phyloP scores from a whole-genome alignment of 371 early-diverging fungal species.

The Mucor velutinosus region DNA sequence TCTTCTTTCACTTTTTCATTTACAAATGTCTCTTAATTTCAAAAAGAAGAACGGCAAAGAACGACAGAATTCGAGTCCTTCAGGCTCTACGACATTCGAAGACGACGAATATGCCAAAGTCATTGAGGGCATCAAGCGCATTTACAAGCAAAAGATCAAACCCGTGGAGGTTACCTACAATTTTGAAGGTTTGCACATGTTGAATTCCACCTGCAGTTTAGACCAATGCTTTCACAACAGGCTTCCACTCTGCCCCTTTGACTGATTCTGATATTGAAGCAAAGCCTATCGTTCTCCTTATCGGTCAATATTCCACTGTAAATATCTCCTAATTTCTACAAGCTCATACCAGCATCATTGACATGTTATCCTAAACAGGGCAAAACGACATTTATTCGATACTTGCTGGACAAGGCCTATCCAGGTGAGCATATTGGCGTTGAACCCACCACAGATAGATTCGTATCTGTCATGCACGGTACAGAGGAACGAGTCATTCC shows the following conservation, averaged over 20 bases:
- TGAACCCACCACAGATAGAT: slow-evolving; percentile 87
- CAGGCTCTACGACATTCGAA: slow-evolving; percentile 7
- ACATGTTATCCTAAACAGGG: slow-evolving; percentile 45
- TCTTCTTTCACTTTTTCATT: background rate
- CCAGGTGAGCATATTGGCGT: slow-evolving; percentile 90
- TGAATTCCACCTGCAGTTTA: background rate
- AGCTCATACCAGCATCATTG: background rate
- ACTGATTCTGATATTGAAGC: slow-evolving; percentile 83
- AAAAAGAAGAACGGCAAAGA: slow-evolving; percentile 12
- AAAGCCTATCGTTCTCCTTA: slow-evolving; percentile 81
- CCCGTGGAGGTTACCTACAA: slow-evolving; percentile 77
- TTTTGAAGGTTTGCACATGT: slow-evolving; percentile 59
- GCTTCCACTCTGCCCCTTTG: slow-evolving; percentile 77
- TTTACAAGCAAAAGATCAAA: slow-evolving; percentile 73
- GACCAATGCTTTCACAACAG: slow-evolving; percentile 18
- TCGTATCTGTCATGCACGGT: slow-evolving; percentile 85
- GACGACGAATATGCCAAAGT: slow-evolving; percentile 63
- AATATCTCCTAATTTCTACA: background rate
- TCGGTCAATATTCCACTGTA: slow-evolving; percentile 87
- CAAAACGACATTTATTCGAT: slow-evolving; percentile 85
- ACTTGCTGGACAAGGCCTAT: slow-evolving; percentile 81
- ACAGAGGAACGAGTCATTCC: slow-evolving; percentile 74
- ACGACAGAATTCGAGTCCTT: background rate
- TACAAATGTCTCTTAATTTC: slow-evolving; percentile 11
- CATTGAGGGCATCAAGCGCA: slow-evolving; percentile 66